Evolutionary conservation across 345 rosid genomes (phyloP), one percentile per base, ranked within the genome.

Genomic region (Acer yangbiense): DNA sequence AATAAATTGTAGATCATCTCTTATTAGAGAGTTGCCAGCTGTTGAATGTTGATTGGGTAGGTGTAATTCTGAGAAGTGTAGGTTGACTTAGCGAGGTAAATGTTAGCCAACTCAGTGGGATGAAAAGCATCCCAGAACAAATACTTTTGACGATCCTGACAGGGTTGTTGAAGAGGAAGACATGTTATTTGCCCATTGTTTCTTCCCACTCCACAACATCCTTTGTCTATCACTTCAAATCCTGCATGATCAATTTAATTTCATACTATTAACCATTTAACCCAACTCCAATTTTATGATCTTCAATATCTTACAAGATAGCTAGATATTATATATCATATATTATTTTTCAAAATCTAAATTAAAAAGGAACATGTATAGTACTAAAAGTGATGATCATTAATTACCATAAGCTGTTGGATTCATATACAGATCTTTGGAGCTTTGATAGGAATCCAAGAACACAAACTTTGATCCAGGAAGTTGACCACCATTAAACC

Each of bases 51-150:
- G 46, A 89, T 89, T 2, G 98, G 98, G 68, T 90, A 89, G 6
- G 92, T 80, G 77, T 88, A 95, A 0, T 89, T 71, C 14, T 76
- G 82, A 6, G 96, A 79, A 44, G 61, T 68, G 65, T 70, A 95
- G 18, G 97, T 82, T 20, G 90, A 54, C 73, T 89, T 87, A 6
- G 97, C 98, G 1, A 90, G 78, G 43, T 83, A 6, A 65, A 89
- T 77, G 17, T 93, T 95, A 1, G 97, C 94, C 1, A 69, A 17
- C 73, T 95, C 98, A 0, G 98, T 93, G 4, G 95, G 98, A 78
- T 95, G 98, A 74, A 95, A 95, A 16, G 98, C 98, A 67, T 93
- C 98, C 98, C 98, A 95, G 14, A 90, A 95, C 44, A 95, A 80
- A 84, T 92, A 95, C 78, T 88, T 95, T 10, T 78, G 80, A 23